These are phyloP conservation scores for Umbellularia californica DNA, from an alignment of 164 flowering plant genomes.

Conservation along the genomic window DNA sequence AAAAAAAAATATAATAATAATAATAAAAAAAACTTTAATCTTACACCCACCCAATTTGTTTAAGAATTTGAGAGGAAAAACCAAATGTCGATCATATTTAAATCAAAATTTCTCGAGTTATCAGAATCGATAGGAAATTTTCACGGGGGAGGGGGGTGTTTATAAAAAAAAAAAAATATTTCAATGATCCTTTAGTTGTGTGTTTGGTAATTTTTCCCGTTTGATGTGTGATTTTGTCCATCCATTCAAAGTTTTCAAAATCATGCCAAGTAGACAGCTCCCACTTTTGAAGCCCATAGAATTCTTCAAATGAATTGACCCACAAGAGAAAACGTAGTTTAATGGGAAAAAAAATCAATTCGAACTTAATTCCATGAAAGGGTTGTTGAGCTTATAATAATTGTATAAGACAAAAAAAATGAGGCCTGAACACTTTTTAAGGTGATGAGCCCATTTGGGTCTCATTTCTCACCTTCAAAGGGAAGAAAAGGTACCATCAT, in stretches of 20 bases:
- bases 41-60: not conserved
- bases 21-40: no score
- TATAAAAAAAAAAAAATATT: no score
- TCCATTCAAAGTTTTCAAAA: no score
- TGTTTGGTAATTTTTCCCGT: no score
- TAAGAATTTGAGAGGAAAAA: not conserved
- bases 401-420: not conserved
- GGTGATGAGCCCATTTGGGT: not conserved
- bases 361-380: not conserved
- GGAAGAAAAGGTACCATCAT: conserved; percentile 9
- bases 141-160: no score
- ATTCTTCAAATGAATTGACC: no score
- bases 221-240: no score
- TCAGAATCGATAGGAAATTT: no score
- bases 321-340: no score
- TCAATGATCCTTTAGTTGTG: no score
- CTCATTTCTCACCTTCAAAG: conserved; percentile 13
- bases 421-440: not conserved
- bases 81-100: not conserved
- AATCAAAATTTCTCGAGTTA: no score
- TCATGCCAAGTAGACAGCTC: not conserved
- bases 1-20: not conserved
- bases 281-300: not conserved
- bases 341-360: not conserved
- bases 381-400: not conserved